Conservation (phyloP, 345 rosid genomes). For the Camelina laxa region DNA sequence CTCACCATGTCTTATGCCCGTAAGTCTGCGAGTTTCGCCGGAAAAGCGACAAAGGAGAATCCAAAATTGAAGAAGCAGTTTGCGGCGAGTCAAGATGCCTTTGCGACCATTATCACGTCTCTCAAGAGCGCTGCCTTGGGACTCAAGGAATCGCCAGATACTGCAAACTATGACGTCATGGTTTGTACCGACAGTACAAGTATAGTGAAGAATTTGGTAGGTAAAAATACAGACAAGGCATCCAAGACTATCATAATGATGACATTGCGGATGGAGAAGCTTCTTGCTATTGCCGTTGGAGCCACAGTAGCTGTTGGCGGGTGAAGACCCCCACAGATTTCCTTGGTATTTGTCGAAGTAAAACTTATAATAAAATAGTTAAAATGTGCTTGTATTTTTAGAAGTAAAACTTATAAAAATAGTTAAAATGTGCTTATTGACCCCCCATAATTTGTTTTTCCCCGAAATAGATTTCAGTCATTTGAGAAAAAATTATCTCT, state of each 20-base stretch:
- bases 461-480: too few relatives aligned
- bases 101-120: background rate
- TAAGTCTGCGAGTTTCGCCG: background rate
- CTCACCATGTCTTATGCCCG: slow-evolving; percentile 16
- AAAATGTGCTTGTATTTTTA: too few relatives aligned
- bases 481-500: too few relatives aligned
- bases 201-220: background rate
- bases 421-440: too few relatives aligned
- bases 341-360: too few relatives aligned
- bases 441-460: too few relatives aligned
- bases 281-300: slow-evolving; percentile 18
- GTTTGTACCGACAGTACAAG: slow-evolving; percentile 9
- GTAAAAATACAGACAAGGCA: slow-evolving; percentile 15
- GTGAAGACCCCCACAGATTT: too few relatives aligned
- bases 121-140: background rate
- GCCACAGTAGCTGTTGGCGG: slow-evolving; percentile 8
- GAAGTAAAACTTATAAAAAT: too few relatives aligned
- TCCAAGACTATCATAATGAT: background rate
- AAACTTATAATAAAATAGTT: too few relatives aligned
- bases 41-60: slow-evolving; percentile 7
- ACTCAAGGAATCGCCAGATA: slow-evolving; percentile 29
- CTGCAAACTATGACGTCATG: slow-evolving; percentile 32
- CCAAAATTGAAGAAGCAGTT: slow-evolving; percentile 19
- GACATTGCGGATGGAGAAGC: slow-evolving; percentile 27
- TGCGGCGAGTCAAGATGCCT: background rate